Conservation (phyloP, 257 asterid species). For the Nicotiana knightiana region DNA sequence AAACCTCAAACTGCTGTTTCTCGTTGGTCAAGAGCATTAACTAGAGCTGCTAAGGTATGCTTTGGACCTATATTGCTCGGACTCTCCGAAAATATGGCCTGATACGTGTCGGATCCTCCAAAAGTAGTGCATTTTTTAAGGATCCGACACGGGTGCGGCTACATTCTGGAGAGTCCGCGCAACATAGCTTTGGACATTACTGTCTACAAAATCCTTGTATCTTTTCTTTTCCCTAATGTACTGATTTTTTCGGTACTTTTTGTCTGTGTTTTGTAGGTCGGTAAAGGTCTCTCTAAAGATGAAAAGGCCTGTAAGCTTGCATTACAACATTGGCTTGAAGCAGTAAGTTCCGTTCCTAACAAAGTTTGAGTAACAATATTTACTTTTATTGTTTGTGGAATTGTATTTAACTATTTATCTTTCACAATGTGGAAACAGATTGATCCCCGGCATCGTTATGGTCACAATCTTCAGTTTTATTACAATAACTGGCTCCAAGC, state of each 20-base stretch:
- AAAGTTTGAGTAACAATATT: not conserved
- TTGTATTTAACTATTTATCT: constrained; percentile 3
- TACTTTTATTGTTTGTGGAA: not conserved
- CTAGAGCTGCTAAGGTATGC: constrained; percentile 71
- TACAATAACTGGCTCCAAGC: constrained; percentile 63
- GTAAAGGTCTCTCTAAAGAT: constrained; percentile 70
- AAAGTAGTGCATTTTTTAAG: no score
- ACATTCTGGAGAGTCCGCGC: no score
- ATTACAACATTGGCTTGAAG: constrained; percentile 85
- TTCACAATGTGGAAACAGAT: constrained; percentile 29
- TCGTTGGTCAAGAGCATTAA: constrained; percentile 76
- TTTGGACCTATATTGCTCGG: no score
- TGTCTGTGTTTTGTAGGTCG: constrained; percentile 35
- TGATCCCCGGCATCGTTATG: constrained; percentile 83
- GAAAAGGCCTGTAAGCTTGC: constrained; percentile 77
- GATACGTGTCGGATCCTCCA: no score
- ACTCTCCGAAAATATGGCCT: no score
- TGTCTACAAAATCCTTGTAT: not conserved
- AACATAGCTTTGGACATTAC: no score
- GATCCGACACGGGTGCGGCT: no score
- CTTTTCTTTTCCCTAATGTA: not conserved
- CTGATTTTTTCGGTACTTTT: not conserved
- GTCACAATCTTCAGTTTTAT: constrained; percentile 76
- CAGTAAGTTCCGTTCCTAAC: constrained; percentile 43
- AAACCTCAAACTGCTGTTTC: constrained; percentile 63